Percentiles rank a stretch among this genome's conserved stretches.
These are phyloP conservation scores for Taphrina pruni DNA, from an alignment of 1,139 yeast genomes.

Conservation along the genomic window DNA sequence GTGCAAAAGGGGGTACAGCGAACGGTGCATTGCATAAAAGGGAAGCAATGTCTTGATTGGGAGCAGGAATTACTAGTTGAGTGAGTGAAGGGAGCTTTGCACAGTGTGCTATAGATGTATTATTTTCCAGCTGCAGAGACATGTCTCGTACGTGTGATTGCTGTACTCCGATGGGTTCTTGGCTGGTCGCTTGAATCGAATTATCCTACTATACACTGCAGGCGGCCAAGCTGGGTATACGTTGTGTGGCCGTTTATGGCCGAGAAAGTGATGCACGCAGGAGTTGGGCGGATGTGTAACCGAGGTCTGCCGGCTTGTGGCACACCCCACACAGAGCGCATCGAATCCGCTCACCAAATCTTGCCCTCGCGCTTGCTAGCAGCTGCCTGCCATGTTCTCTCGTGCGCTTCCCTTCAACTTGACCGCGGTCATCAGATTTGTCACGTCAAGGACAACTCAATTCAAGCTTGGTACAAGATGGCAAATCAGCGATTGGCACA, in stretches of 20 bases:
- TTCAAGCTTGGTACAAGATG: neutral
- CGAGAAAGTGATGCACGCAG: no score
- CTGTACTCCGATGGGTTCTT: no score
- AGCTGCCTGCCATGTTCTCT: neutral
- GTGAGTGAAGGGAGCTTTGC: neutral
- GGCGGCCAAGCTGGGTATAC: no score
- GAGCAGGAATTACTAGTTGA: neutral
- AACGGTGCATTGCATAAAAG: constrained; percentile 3
- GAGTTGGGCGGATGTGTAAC: neutral
- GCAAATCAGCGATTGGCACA: constrained; percentile 5
- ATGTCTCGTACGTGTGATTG: neutral
- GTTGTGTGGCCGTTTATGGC: no score
- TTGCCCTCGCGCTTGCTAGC: neutral
- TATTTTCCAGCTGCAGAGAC: neutral
- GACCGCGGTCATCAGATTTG: no score
- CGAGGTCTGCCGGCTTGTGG: constrained; percentile 6
- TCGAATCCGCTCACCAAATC: neutral
- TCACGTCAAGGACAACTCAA: no score
- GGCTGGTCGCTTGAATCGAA: no score
- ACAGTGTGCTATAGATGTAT: neutral
- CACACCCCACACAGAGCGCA: neutral
- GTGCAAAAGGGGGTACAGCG: neutral
- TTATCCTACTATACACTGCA: no score
- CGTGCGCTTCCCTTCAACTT: neutral
- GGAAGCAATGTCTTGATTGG: neutral